phyloP scores from a whole-genome alignment of 129 eudicot species.

The Centella asiatica region DNA sequence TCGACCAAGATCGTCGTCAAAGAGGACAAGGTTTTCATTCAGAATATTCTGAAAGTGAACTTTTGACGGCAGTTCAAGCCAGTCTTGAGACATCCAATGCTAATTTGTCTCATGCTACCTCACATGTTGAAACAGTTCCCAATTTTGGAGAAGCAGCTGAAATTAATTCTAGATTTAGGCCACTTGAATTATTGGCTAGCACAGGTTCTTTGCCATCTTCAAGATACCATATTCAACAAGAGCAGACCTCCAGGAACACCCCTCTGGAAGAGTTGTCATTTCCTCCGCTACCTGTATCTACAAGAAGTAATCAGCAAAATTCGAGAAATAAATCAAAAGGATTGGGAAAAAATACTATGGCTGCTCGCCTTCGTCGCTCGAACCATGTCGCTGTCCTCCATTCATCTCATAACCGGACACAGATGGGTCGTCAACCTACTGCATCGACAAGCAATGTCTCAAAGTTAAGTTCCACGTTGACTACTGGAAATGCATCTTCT shows the following conservation, averaged over 20 bases:
- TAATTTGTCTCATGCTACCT: slow-evolving; percentile 11
- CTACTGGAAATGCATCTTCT: background rate
- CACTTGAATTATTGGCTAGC: slow-evolving; percentile 17
- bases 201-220: slow-evolving; percentile 18
- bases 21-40: slow-evolving; percentile 12
- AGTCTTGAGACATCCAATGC: slow-evolving; percentile 16
- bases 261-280: slow-evolving; percentile 19
- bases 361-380: slow-evolving; percentile 17
- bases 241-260: background rate
- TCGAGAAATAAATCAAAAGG: slow-evolving; percentile 9
- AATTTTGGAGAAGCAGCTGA: slow-evolving; percentile 8
- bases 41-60: slow-evolving; percentile 7
- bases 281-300: slow-evolving; percentile 28
- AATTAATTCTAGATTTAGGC: slow-evolving; percentile 10
- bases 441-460: slow-evolving; percentile 3
- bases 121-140: slow-evolving; percentile 2
- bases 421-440: slow-evolving; percentile 5
- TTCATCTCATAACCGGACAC: slow-evolving; percentile 12
- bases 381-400: slow-evolving; percentile 19
- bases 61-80: slow-evolving; percentile 19
- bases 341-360: slow-evolving; percentile 15
- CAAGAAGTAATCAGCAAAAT: slow-evolving; percentile 16
- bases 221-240: background rate
- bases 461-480: slow-evolving; percentile 4
- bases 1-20: slow-evolving; percentile 18